Evolutionary conservation across 768 basidiomycete species (phyloP).

Genomic region (Podaxis sp.): DNA sequence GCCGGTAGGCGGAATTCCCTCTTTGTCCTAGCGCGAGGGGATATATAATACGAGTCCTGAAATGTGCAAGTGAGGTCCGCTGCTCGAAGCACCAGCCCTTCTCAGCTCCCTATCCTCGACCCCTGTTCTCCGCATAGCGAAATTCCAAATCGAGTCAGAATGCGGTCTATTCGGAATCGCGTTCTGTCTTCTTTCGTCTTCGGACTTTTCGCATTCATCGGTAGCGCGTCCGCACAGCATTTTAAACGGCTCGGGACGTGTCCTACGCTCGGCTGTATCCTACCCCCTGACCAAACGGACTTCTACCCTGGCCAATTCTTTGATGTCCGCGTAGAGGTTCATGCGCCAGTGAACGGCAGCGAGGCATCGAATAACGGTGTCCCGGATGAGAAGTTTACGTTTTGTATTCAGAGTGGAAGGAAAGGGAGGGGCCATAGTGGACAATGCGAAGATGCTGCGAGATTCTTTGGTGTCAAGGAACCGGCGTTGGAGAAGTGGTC

Average conservation of each 20-base stretch:
- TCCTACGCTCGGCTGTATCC: constrained; percentile 41
- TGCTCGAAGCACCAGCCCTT: not conserved
- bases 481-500: constrained; percentile 38
- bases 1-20: not conserved
- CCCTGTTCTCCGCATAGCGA: not conserved
- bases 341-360: constrained; percentile 40
- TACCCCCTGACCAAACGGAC: constrained; percentile 45
- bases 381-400: constrained; percentile 36
- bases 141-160: not conserved
- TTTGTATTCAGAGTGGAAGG: constrained; percentile 35
- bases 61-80: not conserved
- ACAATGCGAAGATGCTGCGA: constrained; percentile 30
- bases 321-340: constrained; percentile 41
- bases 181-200: not conserved
- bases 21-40: not conserved
- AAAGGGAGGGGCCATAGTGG: constrained; percentile 9
- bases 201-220: not conserved
- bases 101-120: not conserved
- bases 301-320: constrained; percentile 42
- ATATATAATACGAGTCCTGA: not conserved
- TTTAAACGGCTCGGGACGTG: constrained; percentile 41
- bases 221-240: constrained; percentile 28
- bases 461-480: constrained; percentile 33
- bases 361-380: constrained; percentile 34
- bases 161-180: not conserved